Base-by-base conservation (phyloP, 257 asterid species). In the Buddleja alternifolia region DNA sequence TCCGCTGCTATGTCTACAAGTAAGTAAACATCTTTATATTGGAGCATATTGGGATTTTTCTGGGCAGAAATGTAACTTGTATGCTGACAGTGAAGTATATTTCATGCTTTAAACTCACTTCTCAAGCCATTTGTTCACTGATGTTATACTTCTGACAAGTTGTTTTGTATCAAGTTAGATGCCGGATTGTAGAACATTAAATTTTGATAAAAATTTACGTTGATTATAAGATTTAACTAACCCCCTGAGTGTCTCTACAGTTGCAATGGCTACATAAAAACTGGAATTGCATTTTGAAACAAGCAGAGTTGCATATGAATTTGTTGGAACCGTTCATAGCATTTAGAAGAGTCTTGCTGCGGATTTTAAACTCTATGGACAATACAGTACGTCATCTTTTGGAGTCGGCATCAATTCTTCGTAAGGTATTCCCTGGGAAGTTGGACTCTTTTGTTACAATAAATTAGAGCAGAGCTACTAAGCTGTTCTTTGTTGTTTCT, bases 261-360 rank as follows among this genome's bases (percentile, higher is more conserved):
- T 78, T 88, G 75, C 77, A 85, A 69, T 78, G 80, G 79, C 87
- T 93, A 63, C 84, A 84, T 72, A 75, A 47, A 62, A 91, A 90
- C 46, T 93, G 97, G 96, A 85, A 67, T 54, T 73, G 82, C 76
- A 79, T 88, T 66, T 66, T 90, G 83, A 85, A 89, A 74, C 95
- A 82, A 83, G 75, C 90, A 64, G 95, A 88, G 80, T 78, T 90
- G 57, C 99, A 93, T 70, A 93, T 90, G 99, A 87, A 82, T 85
- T 87, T 90, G 74, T 72, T 93, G 82, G 99, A 93, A 78, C 97
- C 99, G 4, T 87, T 93, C 77, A 86, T 90, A 72, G 89, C 99
- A 78, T 93, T 93, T 77, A 87, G 99, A 83, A 75, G 92, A 72
- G 89, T 82, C 75, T 79, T 93, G 77, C 96, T 90, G 72, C 87